phyloP scores from a whole-genome alignment of 495 filamentous ascomycete species.

The Daldinia concentrica region DNA sequence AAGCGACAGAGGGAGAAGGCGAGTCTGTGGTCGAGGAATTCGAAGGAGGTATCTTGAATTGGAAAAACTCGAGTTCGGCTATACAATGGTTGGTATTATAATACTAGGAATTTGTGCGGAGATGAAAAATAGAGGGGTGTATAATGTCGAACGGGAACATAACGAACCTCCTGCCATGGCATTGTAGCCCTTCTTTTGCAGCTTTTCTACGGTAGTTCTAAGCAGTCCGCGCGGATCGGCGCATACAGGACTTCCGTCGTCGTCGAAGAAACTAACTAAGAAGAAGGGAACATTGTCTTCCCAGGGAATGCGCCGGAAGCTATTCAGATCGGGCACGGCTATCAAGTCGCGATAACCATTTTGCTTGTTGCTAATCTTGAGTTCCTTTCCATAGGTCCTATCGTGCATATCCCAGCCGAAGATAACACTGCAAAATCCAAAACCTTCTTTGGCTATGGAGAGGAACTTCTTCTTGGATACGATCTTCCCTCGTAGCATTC shows the following conservation, averaged over 20 bases:
- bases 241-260: conserved; percentile 76
- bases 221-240: conserved; percentile 86
- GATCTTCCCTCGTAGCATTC: conserved; percentile 89
- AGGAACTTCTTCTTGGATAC: conserved; percentile 97
- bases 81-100: conserved; percentile 3
- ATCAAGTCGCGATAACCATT: conserved; percentile 94
- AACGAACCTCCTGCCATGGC: conserved; percentile 92
- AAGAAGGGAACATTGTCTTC: conserved; percentile 94
- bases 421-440: conserved; percentile 96
- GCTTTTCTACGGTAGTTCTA: conserved; percentile 70
- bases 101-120: background rate
- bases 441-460: conserved; percentile 81
- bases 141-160: background rate
- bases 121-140: background rate
- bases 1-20: conserved; percentile 65
- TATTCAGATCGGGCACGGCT: conserved; percentile 81
- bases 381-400: conserved; percentile 82
- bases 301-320: conserved; percentile 93
- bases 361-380: conserved; percentile 88
- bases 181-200: conserved; percentile 69
- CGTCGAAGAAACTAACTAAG: conserved; percentile 85
- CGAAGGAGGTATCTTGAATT: conserved; percentile 77
- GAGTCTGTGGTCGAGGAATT: conserved; percentile 64
- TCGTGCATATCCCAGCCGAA: conserved; percentile 99
- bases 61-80: conserved; percentile 99